phyloP scores from a whole-genome alignment of 139 green algal species.

The Closterium sp. region DNA sequence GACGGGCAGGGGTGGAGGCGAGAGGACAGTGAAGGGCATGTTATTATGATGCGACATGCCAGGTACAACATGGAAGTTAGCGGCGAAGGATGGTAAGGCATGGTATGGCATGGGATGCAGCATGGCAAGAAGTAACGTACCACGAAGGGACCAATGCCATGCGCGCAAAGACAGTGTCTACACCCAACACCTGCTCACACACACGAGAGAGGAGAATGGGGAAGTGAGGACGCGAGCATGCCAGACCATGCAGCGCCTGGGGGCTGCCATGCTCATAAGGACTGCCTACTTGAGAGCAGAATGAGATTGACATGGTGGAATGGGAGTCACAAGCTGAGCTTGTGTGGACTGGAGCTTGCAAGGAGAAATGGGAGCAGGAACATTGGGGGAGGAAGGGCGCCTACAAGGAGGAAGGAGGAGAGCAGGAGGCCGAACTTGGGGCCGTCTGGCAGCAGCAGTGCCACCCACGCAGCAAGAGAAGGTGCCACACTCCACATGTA shows the following conservation, averaged over 20 bases:
- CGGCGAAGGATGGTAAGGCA: not conserved
- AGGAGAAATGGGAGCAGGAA: too few relatives aligned
- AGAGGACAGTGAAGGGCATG: not conserved
- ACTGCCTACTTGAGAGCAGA: not conserved
- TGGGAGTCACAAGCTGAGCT: too few relatives aligned
- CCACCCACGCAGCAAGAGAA: constrained; percentile 76
- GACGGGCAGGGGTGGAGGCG: not conserved
- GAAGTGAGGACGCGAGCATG: not conserved
- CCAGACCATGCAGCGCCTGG: not conserved
- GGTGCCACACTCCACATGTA: constrained; percentile 82
- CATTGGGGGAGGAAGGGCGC: not conserved
- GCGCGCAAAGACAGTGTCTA: constrained; percentile 5
- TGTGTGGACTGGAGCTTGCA: too few relatives aligned
- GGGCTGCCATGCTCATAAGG: too few relatives aligned
- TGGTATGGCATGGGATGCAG: not conserved
- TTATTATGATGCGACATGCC: too few relatives aligned
- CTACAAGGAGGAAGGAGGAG: constrained; percentile 8
- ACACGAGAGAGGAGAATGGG: not conserved
- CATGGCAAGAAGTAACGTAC: not conserved
- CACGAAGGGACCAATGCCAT: constrained; percentile 23
- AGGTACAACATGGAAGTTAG: not conserved
- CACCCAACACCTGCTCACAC: constrained; percentile 8
- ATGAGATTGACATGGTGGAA: not conserved
- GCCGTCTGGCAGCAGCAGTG: constrained; percentile 58
- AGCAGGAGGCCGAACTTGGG: constrained; percentile 19